These are phyloP conservation scores for Pestalotiopsis fici DNA, from an alignment of 2,329 filamentous ascomycete genomes.

Conservation along the genomic window DNA sequence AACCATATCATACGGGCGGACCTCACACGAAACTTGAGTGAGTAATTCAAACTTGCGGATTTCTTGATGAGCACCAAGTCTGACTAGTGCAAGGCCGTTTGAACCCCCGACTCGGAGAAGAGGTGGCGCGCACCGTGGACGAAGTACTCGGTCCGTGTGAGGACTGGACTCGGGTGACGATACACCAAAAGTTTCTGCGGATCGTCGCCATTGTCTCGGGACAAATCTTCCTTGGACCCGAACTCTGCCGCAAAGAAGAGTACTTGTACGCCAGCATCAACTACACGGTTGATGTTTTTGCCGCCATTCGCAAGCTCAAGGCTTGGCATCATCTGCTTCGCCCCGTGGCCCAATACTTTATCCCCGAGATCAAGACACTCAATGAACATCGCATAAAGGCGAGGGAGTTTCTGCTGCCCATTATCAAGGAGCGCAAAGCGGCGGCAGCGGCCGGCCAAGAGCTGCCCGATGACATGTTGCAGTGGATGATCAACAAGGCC, in stretches of 20 bases:
- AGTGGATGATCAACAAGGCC: slow-evolving; percentile 43
- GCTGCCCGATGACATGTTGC: slow-evolving; percentile 43
- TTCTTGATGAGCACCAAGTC: background rate
- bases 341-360: slow-evolving; percentile 28
- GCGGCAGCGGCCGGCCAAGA: slow-evolving; percentile 22
- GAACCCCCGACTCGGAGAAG: slow-evolving; percentile 37
- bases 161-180: slow-evolving; percentile 42
- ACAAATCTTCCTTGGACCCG: slow-evolving; percentile 47
- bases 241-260: slow-evolving; percentile 43
- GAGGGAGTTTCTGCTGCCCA: slow-evolving; percentile 33
- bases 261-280: slow-evolving; percentile 49
- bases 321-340: slow-evolving; percentile 29
- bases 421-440: slow-evolving; percentile 31
- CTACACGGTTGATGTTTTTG: slow-evolving; percentile 45
- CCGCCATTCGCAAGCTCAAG: slow-evolving; percentile 27
- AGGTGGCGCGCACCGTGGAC: slow-evolving; percentile 34
- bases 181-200: slow-evolving; percentile 40
- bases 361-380: slow-evolving; percentile 36
- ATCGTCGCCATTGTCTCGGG: slow-evolving; percentile 48
- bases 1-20: slow-evolving; percentile 20
- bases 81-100: slow-evolving; percentile 24
- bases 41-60: background rate
- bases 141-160: slow-evolving; percentile 34
- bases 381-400: slow-evolving; percentile 31
- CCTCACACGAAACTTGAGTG: slow-evolving; percentile 22